Percentiles rank a stretch among this genome's conserved stretches.
Evolutionary conservation across 2,329 filamentous ascomycete species (phyloP).

Genomic region (Parastagonospora avenae): DNA sequence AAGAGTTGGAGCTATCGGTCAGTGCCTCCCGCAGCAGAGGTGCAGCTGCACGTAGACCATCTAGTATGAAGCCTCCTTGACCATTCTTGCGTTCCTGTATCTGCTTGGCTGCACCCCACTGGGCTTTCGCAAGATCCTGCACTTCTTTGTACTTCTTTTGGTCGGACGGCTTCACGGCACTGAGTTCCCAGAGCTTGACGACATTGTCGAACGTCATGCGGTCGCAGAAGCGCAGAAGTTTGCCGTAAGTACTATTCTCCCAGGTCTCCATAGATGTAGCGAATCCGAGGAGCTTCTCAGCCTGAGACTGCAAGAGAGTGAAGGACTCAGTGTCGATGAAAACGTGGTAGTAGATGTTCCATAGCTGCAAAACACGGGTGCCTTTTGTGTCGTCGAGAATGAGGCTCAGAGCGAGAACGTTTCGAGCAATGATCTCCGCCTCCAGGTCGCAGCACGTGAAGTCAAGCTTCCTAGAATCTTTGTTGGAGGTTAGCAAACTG

Average conservation of each 20-base stretch:
- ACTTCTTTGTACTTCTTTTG: background rate
- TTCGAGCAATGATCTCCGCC: constrained; percentile 59
- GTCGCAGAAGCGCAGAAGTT: constrained; percentile 57
- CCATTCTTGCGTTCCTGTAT: background rate
- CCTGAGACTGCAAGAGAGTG: constrained; percentile 49
- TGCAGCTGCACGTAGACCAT: constrained; percentile 23
- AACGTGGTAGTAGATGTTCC: constrained; percentile 63
- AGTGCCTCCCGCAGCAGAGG: constrained; percentile 25
- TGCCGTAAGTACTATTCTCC: constrained; percentile 53
- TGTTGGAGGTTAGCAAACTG: background rate
- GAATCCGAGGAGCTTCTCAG: constrained; percentile 49
- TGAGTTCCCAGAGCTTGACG: constrained; percentile 49
- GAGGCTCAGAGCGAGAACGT: constrained; percentile 59
- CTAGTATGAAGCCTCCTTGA: background rate
- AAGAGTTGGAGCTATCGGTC: constrained; percentile 10
- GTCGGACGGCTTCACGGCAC: constrained; percentile 14
- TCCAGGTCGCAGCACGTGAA: constrained; percentile 63
- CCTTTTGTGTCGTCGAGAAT: constrained; percentile 51
- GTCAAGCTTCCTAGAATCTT: constrained; percentile 12
- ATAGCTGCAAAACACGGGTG: constrained; percentile 44
- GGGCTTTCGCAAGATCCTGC: background rate
- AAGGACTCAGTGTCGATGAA: constrained; percentile 50
- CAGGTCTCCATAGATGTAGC: constrained; percentile 52
- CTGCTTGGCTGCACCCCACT: constrained; percentile 1
- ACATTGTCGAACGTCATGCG: constrained; percentile 52